Percentiles rank a stretch among this genome's conserved stretches.
These are phyloP conservation scores for Aspergillus egyptiacus DNA, from an alignment of 495 filamentous ascomycete genomes.

Conservation along the genomic window DNA sequence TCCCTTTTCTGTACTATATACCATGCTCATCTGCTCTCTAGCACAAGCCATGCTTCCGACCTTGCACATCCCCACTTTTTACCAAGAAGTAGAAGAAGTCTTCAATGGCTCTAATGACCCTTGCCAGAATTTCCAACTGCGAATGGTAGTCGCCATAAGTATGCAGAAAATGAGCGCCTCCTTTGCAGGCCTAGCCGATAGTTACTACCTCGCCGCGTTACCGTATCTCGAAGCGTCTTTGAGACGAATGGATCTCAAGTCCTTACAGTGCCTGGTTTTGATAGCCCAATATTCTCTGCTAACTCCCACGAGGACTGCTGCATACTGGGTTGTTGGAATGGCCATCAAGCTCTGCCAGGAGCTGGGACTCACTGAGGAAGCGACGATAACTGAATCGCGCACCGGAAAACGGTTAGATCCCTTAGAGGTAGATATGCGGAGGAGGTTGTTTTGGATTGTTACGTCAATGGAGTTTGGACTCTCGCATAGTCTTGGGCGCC, in stretches of 20 bases:
- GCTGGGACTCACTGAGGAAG: conserved; percentile 76
- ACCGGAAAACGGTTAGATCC: conserved; percentile 47
- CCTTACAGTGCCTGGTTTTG: conserved; percentile 81
- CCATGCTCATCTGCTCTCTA: conserved; percentile 28
- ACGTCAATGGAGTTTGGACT: conserved; percentile 81
- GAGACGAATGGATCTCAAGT: conserved; percentile 72
- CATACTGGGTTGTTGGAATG: conserved; percentile 85
- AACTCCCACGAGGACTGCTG: conserved; percentile 82
- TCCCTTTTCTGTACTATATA: conserved; percentile 4
- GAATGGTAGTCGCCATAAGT: conserved; percentile 86
- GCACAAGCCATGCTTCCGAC: conserved; percentile 81
- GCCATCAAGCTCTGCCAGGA: conserved; percentile 82
- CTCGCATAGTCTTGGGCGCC: conserved; percentile 77
- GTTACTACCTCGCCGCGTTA: conserved; percentile 84
- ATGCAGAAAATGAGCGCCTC: conserved; percentile 78
- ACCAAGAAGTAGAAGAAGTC: conserved; percentile 69
- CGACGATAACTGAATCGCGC: conserved; percentile 60
- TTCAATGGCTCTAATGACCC: conserved; percentile 69
- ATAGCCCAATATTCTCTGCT: conserved; percentile 89
- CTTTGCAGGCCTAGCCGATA: conserved; percentile 82
- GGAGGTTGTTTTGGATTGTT: conserved; percentile 80
- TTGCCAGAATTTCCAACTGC: conserved; percentile 76
- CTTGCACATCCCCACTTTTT: conserved; percentile 75
- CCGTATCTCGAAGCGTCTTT: conserved; percentile 72
- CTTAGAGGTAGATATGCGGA: conserved; percentile 78